phyloP scores from a whole-genome alignment of 768 basidiomycete species.

The Mycena leptocephala region DNA sequence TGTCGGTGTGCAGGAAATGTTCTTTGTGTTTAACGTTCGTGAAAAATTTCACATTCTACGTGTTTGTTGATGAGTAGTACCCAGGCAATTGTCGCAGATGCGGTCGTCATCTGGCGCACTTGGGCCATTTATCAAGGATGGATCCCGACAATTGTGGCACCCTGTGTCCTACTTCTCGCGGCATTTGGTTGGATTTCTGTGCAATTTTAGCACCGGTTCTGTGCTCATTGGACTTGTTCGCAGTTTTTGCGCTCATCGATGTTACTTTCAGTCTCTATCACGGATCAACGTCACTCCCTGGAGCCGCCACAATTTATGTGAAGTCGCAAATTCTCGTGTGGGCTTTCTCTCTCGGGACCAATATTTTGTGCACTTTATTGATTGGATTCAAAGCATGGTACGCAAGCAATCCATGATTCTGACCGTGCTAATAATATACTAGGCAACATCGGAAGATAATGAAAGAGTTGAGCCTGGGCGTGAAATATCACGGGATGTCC shows the following conservation, averaged over 20 bases:
- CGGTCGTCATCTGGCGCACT: slow-evolving; percentile 21
- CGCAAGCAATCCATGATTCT: background rate
- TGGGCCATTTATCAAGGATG: slow-evolving; percentile 14
- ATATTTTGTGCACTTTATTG: slow-evolving; percentile 5
- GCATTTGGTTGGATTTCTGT: slow-evolving; percentile 10
- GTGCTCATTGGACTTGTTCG: background rate
- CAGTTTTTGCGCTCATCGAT: slow-evolving; percentile 17
- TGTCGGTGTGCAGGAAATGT: background rate
- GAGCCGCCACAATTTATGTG: background rate
- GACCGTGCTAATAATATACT: background rate
- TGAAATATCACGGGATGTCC: background rate
- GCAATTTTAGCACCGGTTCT: slow-evolving; percentile 1
- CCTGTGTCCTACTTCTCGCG: slow-evolving; percentile 20
- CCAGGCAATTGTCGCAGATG: slow-evolving; percentile 15
- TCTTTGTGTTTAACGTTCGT: slow-evolving; percentile 19
- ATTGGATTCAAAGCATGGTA: slow-evolving; percentile 24
- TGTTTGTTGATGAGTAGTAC: background rate
- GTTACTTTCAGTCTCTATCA: slow-evolving; percentile 3
- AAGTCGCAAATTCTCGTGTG: slow-evolving; percentile 11
- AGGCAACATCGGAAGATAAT: slow-evolving; percentile 20
- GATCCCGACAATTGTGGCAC: slow-evolving; percentile 6
- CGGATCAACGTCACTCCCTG: slow-evolving; percentile 11
- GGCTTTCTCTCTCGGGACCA: slow-evolving; percentile 14
- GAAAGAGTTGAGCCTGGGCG: slow-evolving; percentile 1
- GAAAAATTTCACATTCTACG: background rate